phyloP scores from a whole-genome alignment of 768 basidiomycete species.

The Russula vinacea region DNA sequence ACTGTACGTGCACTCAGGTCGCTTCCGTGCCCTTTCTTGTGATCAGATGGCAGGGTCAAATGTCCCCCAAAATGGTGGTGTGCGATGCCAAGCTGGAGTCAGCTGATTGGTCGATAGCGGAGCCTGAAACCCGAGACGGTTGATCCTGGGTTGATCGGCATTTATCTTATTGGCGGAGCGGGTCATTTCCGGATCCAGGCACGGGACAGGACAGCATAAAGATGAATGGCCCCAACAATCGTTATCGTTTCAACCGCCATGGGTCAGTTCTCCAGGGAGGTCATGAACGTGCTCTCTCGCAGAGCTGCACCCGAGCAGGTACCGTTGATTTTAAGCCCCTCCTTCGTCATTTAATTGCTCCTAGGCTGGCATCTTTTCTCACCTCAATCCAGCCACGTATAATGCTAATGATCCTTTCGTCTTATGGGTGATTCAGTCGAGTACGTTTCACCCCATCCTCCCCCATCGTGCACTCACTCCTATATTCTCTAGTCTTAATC shows the following conservation, averaged over 20 bases:
- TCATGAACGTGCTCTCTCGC: constrained; percentile 40
- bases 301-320: constrained; percentile 39
- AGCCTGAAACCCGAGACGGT: too few relatives aligned
- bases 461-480: background rate
- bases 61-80: too few relatives aligned
- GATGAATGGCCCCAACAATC: too few relatives aligned
- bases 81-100: too few relatives aligned
- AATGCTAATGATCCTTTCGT: constrained; percentile 64
- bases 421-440: constrained; percentile 74
- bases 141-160: background rate
- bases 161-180: background rate
- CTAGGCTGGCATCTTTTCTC: constrained; percentile 75
- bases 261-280: constrained; percentile 46
- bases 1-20: too few relatives aligned
- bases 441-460: constrained; percentile 41
- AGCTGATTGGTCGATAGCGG: too few relatives aligned
- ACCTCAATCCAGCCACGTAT: constrained; percentile 66
- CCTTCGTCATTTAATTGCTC: background rate
- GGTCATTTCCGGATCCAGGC: background rate
- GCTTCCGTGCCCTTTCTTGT: too few relatives aligned
- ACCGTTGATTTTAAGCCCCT: constrained; percentile 3
- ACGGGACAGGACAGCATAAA: too few relatives aligned
- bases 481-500: constrained; percentile 60
- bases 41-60: too few relatives aligned
- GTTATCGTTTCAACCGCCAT: constrained; percentile 35